Evolutionary conservation across 352 stramenopile genomes (phyloP).

Genomic region (Aphanomyces euteiches): DNA sequence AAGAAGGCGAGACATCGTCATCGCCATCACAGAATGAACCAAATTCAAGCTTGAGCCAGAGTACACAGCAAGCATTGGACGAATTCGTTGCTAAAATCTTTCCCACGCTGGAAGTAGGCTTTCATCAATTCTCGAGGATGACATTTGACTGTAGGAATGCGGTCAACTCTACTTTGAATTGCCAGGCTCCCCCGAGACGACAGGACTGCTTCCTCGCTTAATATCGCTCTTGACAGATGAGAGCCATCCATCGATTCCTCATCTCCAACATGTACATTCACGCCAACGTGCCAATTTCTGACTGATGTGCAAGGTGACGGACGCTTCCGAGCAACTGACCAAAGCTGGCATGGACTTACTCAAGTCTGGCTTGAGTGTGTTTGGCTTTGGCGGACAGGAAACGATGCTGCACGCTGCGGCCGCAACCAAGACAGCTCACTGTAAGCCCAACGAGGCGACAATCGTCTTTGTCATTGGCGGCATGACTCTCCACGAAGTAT

Average conservation of each 20-base stretch:
- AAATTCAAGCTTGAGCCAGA: too few species aligned
- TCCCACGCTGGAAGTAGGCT: too few species aligned
- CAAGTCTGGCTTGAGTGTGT: slow-evolving; percentile 78
- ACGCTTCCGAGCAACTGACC: slow-evolving; percentile 73
- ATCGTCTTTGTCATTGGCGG: slow-evolving; percentile 72
- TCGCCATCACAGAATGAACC: neutral
- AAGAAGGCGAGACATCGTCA: too few species aligned
- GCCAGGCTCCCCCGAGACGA: neutral
- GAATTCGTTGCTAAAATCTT: too few species aligned
- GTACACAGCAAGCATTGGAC: too few species aligned
- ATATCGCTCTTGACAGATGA: neutral
- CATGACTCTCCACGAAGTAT: slow-evolving; percentile 73
- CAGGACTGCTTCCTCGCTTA: neutral
- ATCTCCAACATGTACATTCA: slow-evolving; percentile 10
- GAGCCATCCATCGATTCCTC: neutral
- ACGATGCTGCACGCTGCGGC: slow-evolving; percentile 29
- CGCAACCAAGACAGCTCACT: slow-evolving; percentile 25
- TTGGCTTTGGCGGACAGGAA: slow-evolving; percentile 50
- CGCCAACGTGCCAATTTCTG: neutral
- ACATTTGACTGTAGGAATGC: slow-evolving; percentile 48
- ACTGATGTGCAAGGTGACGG: slow-evolving; percentile 47
- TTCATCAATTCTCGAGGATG: too few species aligned
- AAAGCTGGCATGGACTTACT: slow-evolving; percentile 72
- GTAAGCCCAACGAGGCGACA: slow-evolving; percentile 41
- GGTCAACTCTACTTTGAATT: slow-evolving; percentile 41